Evolutionary conservation across 768 basidiomycete species (phyloP).

Genomic region (Tulasnella sp.): DNA sequence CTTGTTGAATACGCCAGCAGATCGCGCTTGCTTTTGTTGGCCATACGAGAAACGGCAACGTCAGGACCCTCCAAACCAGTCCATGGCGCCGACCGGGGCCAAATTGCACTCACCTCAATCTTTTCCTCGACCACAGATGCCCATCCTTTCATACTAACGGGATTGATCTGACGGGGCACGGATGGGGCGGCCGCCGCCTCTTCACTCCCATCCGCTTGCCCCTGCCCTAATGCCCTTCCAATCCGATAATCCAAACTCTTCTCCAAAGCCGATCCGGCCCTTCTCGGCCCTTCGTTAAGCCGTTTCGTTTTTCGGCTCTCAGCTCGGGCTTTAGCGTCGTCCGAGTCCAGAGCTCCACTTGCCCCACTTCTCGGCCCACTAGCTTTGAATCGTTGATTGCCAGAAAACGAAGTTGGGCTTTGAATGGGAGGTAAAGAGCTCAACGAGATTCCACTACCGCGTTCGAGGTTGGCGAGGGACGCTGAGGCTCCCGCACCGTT

Average conservation of each 20-base stretch:
- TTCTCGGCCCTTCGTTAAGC: constrained; percentile 49
- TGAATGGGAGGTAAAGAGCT: neutral
- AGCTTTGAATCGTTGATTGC: neutral
- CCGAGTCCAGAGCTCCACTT: constrained; percentile 7
- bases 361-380: neutral
- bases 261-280: constrained; percentile 62
- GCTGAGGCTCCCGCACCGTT: neutral
- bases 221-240: constrained; percentile 44
- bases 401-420: neutral
- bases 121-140: constrained; percentile 67
- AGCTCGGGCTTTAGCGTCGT: constrained; percentile 35
- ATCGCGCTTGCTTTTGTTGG: constrained; percentile 57
- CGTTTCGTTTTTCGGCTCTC: constrained; percentile 45
- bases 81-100: constrained; percentile 9
- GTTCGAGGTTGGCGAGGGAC: neutral
- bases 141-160: constrained; percentile 70
- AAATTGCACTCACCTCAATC: constrained; percentile 55
- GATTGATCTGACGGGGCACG: constrained; percentile 40
- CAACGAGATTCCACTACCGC: neutral
- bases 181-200: neutral
- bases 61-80: no score
- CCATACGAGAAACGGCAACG: no score
- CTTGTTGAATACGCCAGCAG: constrained; percentile 65
- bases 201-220: neutral
- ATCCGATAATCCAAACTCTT: constrained; percentile 72